A percentile compares a stretch with the other conserved stretches of the same genome.
phyloP scores from a whole-genome alignment of 345 rosid genomes.

The Eucalyptus brandiana region DNA sequence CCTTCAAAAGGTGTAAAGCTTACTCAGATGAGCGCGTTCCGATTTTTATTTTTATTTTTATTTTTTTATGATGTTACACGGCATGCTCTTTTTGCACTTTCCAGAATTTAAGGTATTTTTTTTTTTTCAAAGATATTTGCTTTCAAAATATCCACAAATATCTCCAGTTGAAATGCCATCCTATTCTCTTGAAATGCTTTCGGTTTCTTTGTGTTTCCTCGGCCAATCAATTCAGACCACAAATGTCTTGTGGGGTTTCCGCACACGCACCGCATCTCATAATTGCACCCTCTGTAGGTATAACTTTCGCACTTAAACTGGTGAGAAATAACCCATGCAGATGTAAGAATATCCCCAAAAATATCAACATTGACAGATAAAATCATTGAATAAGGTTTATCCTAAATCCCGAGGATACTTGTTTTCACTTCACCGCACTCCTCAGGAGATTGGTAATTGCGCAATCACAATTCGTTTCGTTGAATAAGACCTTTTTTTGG shows the following conservation, averaged over 20 bases:
- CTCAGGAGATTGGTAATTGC: background rate
- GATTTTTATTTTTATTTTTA: background rate
- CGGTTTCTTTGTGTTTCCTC: background rate
- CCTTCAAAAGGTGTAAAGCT: background rate
- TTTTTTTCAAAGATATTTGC: background rate
- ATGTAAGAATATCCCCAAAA: background rate
- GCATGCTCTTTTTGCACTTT: background rate
- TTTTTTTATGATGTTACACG: background rate
- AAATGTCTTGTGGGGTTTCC: background rate
- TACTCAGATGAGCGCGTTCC: background rate
- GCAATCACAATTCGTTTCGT: background rate
- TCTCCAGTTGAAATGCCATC: background rate
- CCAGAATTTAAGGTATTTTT: background rate
- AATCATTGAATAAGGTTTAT: background rate
- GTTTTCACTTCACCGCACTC: background rate
- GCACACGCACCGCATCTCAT: background rate
- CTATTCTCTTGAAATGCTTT: background rate
- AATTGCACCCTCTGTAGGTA: background rate
- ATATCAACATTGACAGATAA: background rate
- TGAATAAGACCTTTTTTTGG: background rate
- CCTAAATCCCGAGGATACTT: background rate
- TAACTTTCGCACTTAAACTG: background rate
- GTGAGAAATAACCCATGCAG: background rate
- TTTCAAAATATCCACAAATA: background rate
- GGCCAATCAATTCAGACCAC: background rate